Base-by-base conservation (phyloP, 1,284 basidiomycete species). In the Ustilago crameri region DNA sequence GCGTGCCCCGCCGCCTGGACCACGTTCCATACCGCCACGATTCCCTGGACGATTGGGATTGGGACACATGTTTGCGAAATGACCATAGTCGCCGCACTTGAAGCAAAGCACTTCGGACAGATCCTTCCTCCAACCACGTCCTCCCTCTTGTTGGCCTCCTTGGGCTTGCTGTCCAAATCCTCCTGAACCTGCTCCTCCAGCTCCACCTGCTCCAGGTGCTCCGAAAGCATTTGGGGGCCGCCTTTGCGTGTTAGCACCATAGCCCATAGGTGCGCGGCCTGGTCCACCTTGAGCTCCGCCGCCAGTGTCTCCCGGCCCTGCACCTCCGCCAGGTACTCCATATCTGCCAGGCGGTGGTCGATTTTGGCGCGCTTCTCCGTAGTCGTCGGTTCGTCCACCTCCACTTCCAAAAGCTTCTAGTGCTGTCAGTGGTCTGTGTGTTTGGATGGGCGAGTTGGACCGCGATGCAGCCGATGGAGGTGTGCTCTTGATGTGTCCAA, bases 401-500 rank as follows among this genome's bases (percentile, higher is more conserved):
- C 52, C 52, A 15, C 26, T 44, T 2, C 78, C 81, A 30, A 83
- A 83, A 0, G 81, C 81, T 49, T 83, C 81, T 35, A 66, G 59
- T 18, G 78, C 67, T 20, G 80, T 71, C 50, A 83, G 53, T 3
- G 81, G 79, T 30, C 73, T 63, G 67, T 80, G 78, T 10, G 80
- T 83, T 12, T 72, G 55, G 17, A 83, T 66, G 23, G 80, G 80
- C 30, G 81, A 81, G 22, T 66, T 66, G 22, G 75, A 71, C 3
- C 79, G 65, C 22, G 80, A 82, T n/a, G 68, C 67, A 23, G 70
- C 49, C 2, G 82, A 79, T 3, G 81, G 75, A 1, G 60, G 64
- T n/a, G 69, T 71, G 9, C 78, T 71, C 49, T 84, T 84, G 41
- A 82, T 75, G 52, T 99, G 96, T 83, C 93, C 94, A 52, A 90